phyloP scores from a whole-genome alignment of 495 filamentous ascomycete species.

The Pyronema domesticum region DNA sequence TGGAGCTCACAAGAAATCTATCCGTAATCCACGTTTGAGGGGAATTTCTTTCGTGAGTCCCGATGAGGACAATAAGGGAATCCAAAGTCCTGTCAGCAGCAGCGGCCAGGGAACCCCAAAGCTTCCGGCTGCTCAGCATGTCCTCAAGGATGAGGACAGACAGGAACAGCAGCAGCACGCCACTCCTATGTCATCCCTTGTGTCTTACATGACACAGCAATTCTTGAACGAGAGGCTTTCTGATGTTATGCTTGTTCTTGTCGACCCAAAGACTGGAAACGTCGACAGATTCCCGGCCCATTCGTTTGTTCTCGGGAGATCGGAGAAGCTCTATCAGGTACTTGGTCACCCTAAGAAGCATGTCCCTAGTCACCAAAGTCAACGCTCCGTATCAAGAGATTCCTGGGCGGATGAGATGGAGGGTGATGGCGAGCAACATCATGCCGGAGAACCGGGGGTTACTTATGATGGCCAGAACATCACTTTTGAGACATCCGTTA shows the following conservation, averaged over 20 bases:
- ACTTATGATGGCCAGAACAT: background rate
- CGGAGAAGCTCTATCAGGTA: slow-evolving; percentile 10
- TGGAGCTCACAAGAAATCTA: background rate
- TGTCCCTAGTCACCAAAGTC: background rate
- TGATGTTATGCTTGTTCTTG: slow-evolving; percentile 13
- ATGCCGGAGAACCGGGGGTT: background rate
- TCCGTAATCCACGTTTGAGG: slow-evolving; percentile 7
- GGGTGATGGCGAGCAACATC: background rate
- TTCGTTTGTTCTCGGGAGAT: slow-evolving; percentile 19
- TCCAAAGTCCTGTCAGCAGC: background rate
- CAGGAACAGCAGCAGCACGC: background rate
- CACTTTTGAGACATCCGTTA: slow-evolving; percentile 3
- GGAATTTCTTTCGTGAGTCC: slow-evolving; percentile 17
- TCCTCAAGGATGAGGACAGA: background rate
- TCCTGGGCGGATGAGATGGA: slow-evolving; percentile 17
- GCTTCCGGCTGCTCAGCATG: background rate
- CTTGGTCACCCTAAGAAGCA: slow-evolving; percentile 6
- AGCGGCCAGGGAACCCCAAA: background rate
- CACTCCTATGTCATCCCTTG: slow-evolving; percentile 5
- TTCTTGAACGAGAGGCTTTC: slow-evolving; percentile 17
- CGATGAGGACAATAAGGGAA: background rate
- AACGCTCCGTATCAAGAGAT: background rate
- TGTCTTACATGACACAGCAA: slow-evolving; percentile 12
- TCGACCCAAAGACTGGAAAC: background rate
- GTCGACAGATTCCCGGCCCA: slow-evolving; percentile 10